phyloP scores from a whole-genome alignment of 1,139 yeast species.

The Zhuliangozyma parablackwelliae region DNA sequence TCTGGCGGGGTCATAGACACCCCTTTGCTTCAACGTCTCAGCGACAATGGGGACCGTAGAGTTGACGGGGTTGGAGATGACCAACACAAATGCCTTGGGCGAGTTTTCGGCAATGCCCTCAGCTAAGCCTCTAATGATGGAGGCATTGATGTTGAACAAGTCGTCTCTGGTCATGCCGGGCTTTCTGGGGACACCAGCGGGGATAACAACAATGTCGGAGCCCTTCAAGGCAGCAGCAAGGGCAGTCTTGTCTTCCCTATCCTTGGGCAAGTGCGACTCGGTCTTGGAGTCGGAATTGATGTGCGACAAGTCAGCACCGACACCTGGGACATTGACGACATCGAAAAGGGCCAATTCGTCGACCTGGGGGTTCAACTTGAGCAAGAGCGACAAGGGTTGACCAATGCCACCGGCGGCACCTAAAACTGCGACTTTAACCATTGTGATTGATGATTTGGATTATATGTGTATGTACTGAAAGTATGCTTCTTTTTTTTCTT shows the following conservation, averaged over 20 bases:
- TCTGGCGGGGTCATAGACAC: constrained; percentile 87
- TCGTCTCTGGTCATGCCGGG: constrained; percentile 99
- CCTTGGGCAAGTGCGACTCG: constrained; percentile 70
- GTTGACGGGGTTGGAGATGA: constrained; percentile 97
- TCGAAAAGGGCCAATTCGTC: constrained; percentile 85
- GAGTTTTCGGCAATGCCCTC: constrained; percentile 80
- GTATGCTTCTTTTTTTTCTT: no score
- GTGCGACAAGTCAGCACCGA: constrained; percentile 93
- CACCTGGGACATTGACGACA: constrained; percentile 93
- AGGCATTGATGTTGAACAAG: constrained; percentile 94
- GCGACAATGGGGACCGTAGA: constrained; percentile 98
- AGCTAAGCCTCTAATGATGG: constrained; percentile 90
- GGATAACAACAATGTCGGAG: constrained; percentile 86
- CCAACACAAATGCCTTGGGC: constrained; percentile 83
- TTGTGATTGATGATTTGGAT: constrained; percentile 7
- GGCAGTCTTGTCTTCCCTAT: constrained; percentile 68
- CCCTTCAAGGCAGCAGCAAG: constrained; percentile 71
- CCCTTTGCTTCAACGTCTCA: constrained; percentile 82
- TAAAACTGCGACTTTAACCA: constrained; percentile 76
- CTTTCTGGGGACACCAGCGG: constrained; percentile 99
- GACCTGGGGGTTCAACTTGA: constrained; percentile 84
- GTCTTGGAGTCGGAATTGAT: constrained; percentile 87
- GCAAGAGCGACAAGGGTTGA: constrained; percentile 88
- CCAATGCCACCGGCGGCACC: constrained; percentile 99
- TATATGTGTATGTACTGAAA: no score